Evolutionary conservation across 2,329 filamentous ascomycete genomes (phyloP).

Genomic region (Alternaria alternata): DNA sequence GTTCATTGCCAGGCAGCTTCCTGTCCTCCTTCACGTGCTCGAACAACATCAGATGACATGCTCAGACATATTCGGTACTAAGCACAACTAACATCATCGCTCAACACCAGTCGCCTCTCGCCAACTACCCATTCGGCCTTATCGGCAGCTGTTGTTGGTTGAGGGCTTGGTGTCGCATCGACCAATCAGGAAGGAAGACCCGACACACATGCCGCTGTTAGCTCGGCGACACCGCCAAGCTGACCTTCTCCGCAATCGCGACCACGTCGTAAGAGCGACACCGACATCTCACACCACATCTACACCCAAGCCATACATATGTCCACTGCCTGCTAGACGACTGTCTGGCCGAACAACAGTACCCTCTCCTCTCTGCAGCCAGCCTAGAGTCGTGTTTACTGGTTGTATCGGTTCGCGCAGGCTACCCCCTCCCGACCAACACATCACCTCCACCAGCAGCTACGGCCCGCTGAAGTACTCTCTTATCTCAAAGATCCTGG

Average conservation of each 20-base stretch:
- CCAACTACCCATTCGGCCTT: slow-evolving; percentile 34
- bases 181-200: slow-evolving; percentile 38
- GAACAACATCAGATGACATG: slow-evolving; percentile 21
- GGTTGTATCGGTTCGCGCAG: slow-evolving; percentile 50
- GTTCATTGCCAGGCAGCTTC: slow-evolving; percentile 33
- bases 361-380: slow-evolving; percentile 52
- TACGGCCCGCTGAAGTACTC: slow-evolving; percentile 27
- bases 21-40: slow-evolving; percentile 30
- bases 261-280: slow-evolving; percentile 32
- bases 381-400: slow-evolving; percentile 52
- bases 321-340: slow-evolving; percentile 50
- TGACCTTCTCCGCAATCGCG: slow-evolving; percentile 38
- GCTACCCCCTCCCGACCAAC: slow-evolving; percentile 43
- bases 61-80: slow-evolving; percentile 17
- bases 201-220: slow-evolving; percentile 38
- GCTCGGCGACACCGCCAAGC: slow-evolving; percentile 30
- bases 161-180: slow-evolving; percentile 22
- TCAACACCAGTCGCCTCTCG: slow-evolving; percentile 39
- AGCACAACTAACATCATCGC: slow-evolving; percentile 24
- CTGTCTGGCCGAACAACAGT: slow-evolving; percentile 51
- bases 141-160: slow-evolving; percentile 41
- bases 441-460: slow-evolving; percentile 34
- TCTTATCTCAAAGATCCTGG: slow-evolving; percentile 11
- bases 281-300: slow-evolving; percentile 35
- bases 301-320: slow-evolving; percentile 31